phyloP scores from a whole-genome alignment of 345 rosid species.

The Citropsis articulata region DNA sequence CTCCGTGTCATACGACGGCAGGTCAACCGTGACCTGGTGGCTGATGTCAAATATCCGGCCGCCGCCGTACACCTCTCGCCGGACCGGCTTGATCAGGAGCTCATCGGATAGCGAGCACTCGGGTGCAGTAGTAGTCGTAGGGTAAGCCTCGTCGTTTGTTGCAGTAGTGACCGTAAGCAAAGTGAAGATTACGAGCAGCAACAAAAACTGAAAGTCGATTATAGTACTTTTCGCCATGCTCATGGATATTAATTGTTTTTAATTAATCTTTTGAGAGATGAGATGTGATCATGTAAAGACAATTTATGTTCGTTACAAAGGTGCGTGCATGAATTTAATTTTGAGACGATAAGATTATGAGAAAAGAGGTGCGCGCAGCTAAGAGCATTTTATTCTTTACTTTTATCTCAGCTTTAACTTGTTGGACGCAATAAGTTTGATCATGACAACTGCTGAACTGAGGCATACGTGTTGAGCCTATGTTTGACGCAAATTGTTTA shows the following conservation, averaged over 20 bases:
- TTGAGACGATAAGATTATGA: no score
- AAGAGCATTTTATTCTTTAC: no score
- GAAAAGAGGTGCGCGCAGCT: no score
- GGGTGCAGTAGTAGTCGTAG: background rate
- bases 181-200: background rate
- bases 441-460: no score
- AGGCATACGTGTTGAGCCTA: no score
- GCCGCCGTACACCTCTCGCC: conserved; percentile 1
- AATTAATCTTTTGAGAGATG: background rate
- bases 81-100: background rate
- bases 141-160: background rate
- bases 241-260: background rate
- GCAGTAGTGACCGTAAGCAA: background rate
- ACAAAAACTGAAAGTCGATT: background rate
- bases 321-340: no score
- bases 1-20: conserved; percentile 4
- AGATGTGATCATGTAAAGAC: background rate
- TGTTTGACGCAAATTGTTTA: no score
- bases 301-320: no score
- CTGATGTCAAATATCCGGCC: conserved; percentile 5
- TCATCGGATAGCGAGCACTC: background rate
- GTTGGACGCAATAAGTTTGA: no score
- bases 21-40: background rate
- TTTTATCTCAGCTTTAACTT: no score
- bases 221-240: background rate